Evolutionary conservation across 257 asterid species (phyloP).

Genomic region (Ocimum tenuiflorum): DNA sequence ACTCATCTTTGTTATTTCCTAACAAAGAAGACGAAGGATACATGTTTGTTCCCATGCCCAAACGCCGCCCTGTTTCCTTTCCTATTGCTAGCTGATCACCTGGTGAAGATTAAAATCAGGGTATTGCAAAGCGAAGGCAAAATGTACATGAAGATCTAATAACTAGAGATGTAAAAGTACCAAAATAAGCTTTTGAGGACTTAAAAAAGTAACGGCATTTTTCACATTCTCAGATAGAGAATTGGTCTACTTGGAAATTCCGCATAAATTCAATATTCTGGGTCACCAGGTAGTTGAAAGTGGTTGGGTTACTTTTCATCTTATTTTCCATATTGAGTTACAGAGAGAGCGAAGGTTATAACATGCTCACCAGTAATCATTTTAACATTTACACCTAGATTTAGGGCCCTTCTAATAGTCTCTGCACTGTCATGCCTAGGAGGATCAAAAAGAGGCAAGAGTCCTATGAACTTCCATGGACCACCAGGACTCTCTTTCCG

Average conservation of each 20-base stretch:
- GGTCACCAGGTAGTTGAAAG: too few species aligned
- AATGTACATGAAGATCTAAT: neutral
- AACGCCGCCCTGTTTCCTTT: slow-evolving; percentile 57
- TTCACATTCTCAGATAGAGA: neutral
- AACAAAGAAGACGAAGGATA: too few species aligned
- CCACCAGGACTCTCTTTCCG: slow-evolving; percentile 49
- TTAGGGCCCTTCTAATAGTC: too few species aligned
- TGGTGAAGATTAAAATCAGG: slow-evolving; percentile 15
- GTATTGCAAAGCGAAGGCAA: neutral
- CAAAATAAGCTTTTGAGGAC: neutral
- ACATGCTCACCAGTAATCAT: slow-evolving; percentile 47
- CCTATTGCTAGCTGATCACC: slow-evolving; percentile 65
- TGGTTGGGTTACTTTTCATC: too few species aligned
- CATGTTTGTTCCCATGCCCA: too few species aligned
- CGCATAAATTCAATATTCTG: slow-evolving; percentile 5
- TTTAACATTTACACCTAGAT: slow-evolving; percentile 49
- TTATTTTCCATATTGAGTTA: neutral
- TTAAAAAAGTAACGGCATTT: neutral
- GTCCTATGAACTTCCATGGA: slow-evolving; percentile 49
- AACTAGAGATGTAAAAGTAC: slow-evolving; percentile 1
- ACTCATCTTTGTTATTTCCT: slow-evolving; percentile 52
- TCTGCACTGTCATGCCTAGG: slow-evolving; percentile 59
- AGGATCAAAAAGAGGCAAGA: slow-evolving; percentile 54
- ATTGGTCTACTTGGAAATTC: neutral
- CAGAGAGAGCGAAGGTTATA: neutral